phyloP scores from a whole-genome alignment of 306 rosid genomes.

The Gillenia trifoliata region DNA sequence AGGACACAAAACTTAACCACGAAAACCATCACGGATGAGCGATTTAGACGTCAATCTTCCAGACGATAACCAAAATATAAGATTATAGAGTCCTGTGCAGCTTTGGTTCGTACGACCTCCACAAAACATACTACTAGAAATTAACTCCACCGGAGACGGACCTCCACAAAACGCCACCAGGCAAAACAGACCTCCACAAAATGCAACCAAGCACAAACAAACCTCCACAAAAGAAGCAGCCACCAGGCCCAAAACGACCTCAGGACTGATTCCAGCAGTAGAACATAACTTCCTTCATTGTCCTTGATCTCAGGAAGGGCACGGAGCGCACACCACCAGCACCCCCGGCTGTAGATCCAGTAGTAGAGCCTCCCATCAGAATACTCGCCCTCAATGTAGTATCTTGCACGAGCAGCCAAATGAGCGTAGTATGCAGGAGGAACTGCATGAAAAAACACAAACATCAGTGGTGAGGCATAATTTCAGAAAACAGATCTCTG shows the following conservation, averaged over 20 bases:
- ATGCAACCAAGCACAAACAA: no score
- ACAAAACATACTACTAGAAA: no score
- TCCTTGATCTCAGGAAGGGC: constrained; percentile 27
- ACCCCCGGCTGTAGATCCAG: background rate
- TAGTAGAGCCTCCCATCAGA: constrained; percentile 28
- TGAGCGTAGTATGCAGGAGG: constrained; percentile 45
- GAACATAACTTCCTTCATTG: constrained; percentile 43
- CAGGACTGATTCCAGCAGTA: constrained; percentile 22
- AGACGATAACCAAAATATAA: background rate
- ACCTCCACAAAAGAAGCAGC: no score
- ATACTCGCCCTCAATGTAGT: constrained; percentile 31
- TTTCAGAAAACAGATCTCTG: background rate
- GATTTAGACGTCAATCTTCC: background rate
- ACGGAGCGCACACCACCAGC: background rate
- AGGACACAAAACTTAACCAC: no score
- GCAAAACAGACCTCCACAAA: no score
- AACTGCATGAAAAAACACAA: constrained; percentile 20
- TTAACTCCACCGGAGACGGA: no score
- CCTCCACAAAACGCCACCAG: no score
- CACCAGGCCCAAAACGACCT: background rate
- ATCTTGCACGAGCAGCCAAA: constrained; percentile 38
- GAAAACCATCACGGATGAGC: background rate
- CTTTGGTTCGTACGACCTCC: background rate
- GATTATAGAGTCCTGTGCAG: background rate
- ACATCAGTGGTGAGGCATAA: background rate